Conservation (phyloP, 2,329 filamentous ascomycete genomes). For the Aspergillus fumigatiaffinis region DNA sequence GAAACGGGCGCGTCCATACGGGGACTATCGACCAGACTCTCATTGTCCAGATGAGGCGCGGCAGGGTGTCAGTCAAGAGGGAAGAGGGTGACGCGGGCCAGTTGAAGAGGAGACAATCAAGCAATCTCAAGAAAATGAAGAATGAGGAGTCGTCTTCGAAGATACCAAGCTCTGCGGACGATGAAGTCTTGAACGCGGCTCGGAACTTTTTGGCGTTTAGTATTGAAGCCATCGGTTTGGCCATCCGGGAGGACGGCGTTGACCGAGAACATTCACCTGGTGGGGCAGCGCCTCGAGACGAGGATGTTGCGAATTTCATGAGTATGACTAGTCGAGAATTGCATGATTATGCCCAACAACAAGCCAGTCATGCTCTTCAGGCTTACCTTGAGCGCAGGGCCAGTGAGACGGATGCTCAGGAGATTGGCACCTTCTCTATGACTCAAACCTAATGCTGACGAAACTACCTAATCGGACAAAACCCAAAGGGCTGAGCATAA, state of each 20-base stretch:
- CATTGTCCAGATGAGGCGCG: background rate
- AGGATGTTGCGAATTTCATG: background rate
- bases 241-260: background rate
- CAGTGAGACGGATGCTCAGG: background rate
- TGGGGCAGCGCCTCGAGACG: no score
- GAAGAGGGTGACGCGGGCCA: background rate
- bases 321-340: background rate
- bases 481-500: background rate
- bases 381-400: background rate
- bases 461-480: background rate
- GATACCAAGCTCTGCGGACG: background rate
- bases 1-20: slow-evolving; percentile 3
- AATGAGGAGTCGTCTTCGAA: background rate
- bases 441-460: background rate
- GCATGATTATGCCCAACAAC: background rate
- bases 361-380: background rate
- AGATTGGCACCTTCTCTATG: background rate
- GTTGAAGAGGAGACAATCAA: background rate
- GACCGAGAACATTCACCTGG: background rate
- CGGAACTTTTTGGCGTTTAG: slow-evolving; percentile 1
- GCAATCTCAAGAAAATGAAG: background rate
- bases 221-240: background rate
- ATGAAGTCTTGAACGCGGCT: background rate
- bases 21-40: background rate
- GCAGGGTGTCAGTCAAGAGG: background rate